Evolutionary conservation across 768 basidiomycete genomes (phyloP).

Genomic region (Auricularia auricula-judae): DNA sequence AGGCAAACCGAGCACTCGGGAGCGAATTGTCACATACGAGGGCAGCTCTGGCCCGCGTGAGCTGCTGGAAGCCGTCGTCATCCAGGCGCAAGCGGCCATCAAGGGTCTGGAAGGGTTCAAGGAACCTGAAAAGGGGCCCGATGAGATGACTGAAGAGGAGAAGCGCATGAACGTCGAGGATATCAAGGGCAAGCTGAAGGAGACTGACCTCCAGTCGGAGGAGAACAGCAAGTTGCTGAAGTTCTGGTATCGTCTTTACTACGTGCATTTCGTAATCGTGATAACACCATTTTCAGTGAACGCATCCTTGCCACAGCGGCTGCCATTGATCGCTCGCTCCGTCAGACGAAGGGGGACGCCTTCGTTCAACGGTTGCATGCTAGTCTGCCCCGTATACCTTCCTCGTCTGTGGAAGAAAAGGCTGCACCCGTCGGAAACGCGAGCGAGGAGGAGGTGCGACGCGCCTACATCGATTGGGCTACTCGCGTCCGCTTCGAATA

Average conservation of each 20-base stretch:
- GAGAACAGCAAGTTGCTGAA: slow-evolving; percentile 67
- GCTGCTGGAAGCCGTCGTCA: slow-evolving; percentile 80
- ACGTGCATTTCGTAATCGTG: not conserved
- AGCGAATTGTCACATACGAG: slow-evolving; percentile 80
- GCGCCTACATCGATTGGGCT: slow-evolving; percentile 78
- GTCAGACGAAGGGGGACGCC: slow-evolving; percentile 79
- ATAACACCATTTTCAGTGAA: slow-evolving; percentile 22
- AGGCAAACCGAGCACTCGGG: slow-evolving; percentile 46
- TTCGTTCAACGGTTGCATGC: slow-evolving; percentile 73
- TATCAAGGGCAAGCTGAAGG: slow-evolving; percentile 55
- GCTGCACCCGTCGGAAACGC: slow-evolving; percentile 30
- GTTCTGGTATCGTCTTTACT: slow-evolving; percentile 43
- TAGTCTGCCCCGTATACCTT: slow-evolving; percentile 62
- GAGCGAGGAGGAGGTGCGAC: slow-evolving; percentile 56
- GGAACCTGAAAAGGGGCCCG: slow-evolving; percentile 28
- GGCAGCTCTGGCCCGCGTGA: slow-evolving; percentile 87
- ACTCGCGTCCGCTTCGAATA: slow-evolving; percentile 78
- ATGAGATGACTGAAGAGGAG: slow-evolving; percentile 80
- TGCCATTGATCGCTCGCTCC: slow-evolving; percentile 79
- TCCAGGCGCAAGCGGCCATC: slow-evolving; percentile 86
- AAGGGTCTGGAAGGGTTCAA: slow-evolving; percentile 71
- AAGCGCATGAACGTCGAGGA: slow-evolving; percentile 67
- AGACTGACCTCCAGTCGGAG: slow-evolving; percentile 40
- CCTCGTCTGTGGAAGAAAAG: slow-evolving; percentile 16
- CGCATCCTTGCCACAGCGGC: slow-evolving; percentile 74